Evolutionary conservation across 805 yeast genomes (phyloP), one percentile per base, ranked within the genome.

Genomic region (Yarrowia alimentaria): DNA sequence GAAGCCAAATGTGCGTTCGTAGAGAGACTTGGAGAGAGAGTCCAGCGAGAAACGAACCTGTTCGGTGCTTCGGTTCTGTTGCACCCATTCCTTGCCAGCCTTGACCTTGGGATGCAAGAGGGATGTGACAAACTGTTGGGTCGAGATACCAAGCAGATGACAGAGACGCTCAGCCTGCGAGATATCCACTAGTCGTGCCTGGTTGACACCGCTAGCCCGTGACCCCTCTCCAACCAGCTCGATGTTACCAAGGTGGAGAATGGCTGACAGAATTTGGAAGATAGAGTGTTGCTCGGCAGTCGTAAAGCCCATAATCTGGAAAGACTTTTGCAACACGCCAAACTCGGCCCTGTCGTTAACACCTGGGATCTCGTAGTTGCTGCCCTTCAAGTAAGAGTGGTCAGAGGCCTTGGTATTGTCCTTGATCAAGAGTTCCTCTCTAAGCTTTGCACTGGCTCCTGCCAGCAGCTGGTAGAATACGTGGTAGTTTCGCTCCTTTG

Each of bases 401-500:
- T 68, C 69, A 63, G 80, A 85, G 16, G 57, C 56, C 14, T 68
- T 64, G 16, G 85, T 68, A 1, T 74, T 72, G 18, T 69, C 65
- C 4, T 70, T 59, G 5, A 86, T 66, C 19, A 61, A 55, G 16
- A 70, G 61, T 18, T 55, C 51, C 24, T 60, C 50, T 25, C 60
- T 56, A 32, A 66, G 48, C n/a, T 73, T 75, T 2, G 65, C 63
- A 2, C 75, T 67, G 1, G 82, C 76, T 16, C 96, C 96, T 37
- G 75, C 72, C 28, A 93, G 67, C 31, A 93, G 67, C 62, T 93
- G 97, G 66, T 93, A 93, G 63, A 93, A 93, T 4, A 90, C 78
- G 64, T 93, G 99, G 63, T 91, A 93, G 63, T 90, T 93, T 65
- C 99, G 77, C 68, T 93, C 99, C 16, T 76, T 69, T 6, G 69